Base-by-base conservation (phyloP, 2,329 filamentous ascomycete genomes). In the Pseudocercospora pini-densiflorae region DNA sequence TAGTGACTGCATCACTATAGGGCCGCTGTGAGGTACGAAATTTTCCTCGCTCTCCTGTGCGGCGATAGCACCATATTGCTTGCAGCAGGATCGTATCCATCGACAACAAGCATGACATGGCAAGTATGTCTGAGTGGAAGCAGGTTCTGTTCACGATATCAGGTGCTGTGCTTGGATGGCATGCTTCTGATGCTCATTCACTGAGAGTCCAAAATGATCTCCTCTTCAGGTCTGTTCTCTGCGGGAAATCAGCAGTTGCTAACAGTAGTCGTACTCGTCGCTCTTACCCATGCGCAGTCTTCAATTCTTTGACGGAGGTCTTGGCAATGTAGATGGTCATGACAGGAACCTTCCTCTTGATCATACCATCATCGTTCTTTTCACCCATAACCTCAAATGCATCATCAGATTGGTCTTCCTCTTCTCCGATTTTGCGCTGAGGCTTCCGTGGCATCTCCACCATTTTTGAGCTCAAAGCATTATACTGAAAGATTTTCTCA, bases 311-410 rank as follows among this genome's bases (percentile, higher is more conserved):
- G 36, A 92, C 77, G 12, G 85, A 78, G 14, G 78, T 77, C 27
- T 80, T 77, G 0, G 88, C 87, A 16, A 92, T 75, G 70, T 90
- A 88, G 23, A 90, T 79, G 67, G 85, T 87, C 82, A 92, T 79
- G 47, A 87, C 83, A 16, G 86, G 85, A 61, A 84, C 77, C 23
- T 78, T 81, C 67, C 81, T 81, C 67, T 81, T 76, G 29, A 83
- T 83, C 70, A 84, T 76, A 86, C 68, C 83, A 80, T 75, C 87
- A 83, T 68, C 81, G 3, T 65, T 53, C 7, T 47, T 75, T 3
- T 68, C 72, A 2, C 68, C 65, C 72, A 76, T 74, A 1, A 70
- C 69, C 63, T 77, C 70, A 47, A 76, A 76, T 0, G 71, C 74
- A 47, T 72, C 73, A 43, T 74, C 74, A 3, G 69, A 72, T n/a